Evolutionary conservation across 2,329 filamentous ascomycete genomes (phyloP), one percentile per base, ranked within the genome.

Genomic region (Fusarium subtropicale): DNA sequence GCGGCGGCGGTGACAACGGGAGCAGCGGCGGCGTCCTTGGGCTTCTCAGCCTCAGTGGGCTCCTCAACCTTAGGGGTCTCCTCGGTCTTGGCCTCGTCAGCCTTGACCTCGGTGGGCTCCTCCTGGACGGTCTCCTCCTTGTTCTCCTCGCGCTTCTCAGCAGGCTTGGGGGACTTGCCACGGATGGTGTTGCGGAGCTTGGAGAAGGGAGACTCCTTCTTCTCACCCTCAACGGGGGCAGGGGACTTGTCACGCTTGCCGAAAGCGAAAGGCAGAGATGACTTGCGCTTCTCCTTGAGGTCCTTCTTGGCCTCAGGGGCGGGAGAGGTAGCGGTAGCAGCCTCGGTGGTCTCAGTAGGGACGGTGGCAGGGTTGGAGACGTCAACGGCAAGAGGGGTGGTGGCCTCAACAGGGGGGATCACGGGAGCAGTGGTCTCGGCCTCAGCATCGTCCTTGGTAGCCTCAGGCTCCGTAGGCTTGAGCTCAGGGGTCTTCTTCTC

Each of bases 241-340:
- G 82, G 78, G 36, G 80, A 81, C 81, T 87, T 87, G 79, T 91
- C 90, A 86, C 95, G 95, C 87, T 93, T 91, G 75, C 92, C 89
- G 76, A 89, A 90, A 75, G 88, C 89, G 81, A 97, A 97, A 50
- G 86, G 86, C 11, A 88, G 80, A 76, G 94, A 90, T 71, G 92
- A 96, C 81, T 90, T 89, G 80, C 93, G 92, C 92, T 97, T 97
- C 81, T 88, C 86, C 89, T 93, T 94, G 73, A 85, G 79, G 67
- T 88, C 87, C 81, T 88, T 88, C 80, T 88, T 88, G 58, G 82
- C 71, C 81, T 90, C 88, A 64, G 83, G 83, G 69, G 84, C 84
- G 60, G 82, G 78, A 28, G 81, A 72, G 34, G 76, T 68, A 33
- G 76, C 77, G 65, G 80, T 78, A 57, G 81, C 75, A 46, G 68